Base-by-base conservation (phyloP, 192 early-diverging fungal species). In the Linnemannia exigua region DNA sequence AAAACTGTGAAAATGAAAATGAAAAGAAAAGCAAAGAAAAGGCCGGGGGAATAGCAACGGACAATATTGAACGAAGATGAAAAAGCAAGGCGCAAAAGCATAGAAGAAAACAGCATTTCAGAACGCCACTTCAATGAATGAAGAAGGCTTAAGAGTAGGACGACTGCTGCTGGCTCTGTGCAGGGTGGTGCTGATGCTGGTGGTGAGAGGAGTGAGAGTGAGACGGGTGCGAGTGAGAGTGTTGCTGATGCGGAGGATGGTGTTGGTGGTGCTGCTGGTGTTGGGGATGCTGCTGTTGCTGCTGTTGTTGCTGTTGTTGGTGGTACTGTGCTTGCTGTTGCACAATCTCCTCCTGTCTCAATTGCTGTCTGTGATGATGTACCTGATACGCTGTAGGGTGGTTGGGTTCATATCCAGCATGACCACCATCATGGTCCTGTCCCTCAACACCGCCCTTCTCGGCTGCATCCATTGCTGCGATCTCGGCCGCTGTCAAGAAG, bases 401-500 rank as follows among this genome's bases (percentile, higher is more conserved):
- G 76, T 70, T 44, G 17, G 50, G 75, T 31, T 68, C 73, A 15
- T 71, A 50, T 19, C 66, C 70, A 15, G 33, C 46, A 33, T 12
- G 28, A 9, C 20, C 51, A 11, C 15, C 51, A 11, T 51, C 72
- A 52, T 75, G 75, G 9, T 28, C 44, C 58, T 46, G 66, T 36
- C 31, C 28, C 5, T 74, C 19, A 36, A 51, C 36, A 9, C 72
- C 36, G 17, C 68, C 38, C 33, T 66, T 61, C 12, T 85, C 83
- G 28, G 15, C n/a, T 19, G 72, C 69, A 17, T 87, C 80, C 69
- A 87, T 67, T 8, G 80, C 83, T 20, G 80, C 88, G 67, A 82
- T 89, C 48, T 89, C 84, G 2, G 77, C 25, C 0, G 84, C 82
- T 0, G 80, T 97, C 61, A 99, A 88, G 84, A 99, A 99, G 33